phyloP scores from a whole-genome alignment of 495 filamentous ascomycete genomes.

The Amphirosellinia nigrospora region DNA sequence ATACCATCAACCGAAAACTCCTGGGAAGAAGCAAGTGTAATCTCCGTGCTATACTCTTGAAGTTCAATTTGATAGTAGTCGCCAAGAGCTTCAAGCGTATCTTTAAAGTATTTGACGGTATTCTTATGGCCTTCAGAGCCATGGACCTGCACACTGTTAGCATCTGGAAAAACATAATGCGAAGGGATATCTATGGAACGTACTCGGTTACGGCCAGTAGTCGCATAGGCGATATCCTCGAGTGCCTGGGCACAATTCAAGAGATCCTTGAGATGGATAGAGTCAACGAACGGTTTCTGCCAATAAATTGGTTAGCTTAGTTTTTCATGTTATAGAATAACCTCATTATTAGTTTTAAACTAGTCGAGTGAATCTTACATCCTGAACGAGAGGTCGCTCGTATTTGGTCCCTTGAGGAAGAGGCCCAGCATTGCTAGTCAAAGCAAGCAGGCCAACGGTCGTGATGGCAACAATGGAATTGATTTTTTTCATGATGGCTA shows the following conservation, averaged over 20 bases:
- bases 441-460: conserved; percentile 28
- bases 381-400: conserved; percentile 30
- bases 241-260: conserved; percentile 52
- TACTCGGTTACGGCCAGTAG: conserved; percentile 36
- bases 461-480: conserved; percentile 25
- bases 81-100: conserved; percentile 48
- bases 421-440: conserved; percentile 31
- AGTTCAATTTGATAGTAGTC: conserved; percentile 67
- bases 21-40: conserved; percentile 42
- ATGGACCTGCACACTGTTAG: conserved; percentile 57
- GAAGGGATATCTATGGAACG: neutral
- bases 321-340: conserved; percentile 5
- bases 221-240: conserved; percentile 47
- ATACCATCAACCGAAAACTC: conserved; percentile 42
- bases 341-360: neutral
- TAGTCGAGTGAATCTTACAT: conserved; percentile 23
- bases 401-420: conserved; percentile 21
- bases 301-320: neutral
- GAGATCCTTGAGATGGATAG: conserved; percentile 42
- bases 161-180: neutral
- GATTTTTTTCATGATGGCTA: conserved; percentile 25
- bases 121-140: conserved; percentile 66
- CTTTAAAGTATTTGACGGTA: conserved; percentile 67
- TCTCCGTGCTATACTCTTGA: conserved; percentile 59
- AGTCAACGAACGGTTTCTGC: conserved; percentile 33